Base-by-base conservation (phyloP, 768 basidiomycete species). In the Suillus paluster region DNA sequence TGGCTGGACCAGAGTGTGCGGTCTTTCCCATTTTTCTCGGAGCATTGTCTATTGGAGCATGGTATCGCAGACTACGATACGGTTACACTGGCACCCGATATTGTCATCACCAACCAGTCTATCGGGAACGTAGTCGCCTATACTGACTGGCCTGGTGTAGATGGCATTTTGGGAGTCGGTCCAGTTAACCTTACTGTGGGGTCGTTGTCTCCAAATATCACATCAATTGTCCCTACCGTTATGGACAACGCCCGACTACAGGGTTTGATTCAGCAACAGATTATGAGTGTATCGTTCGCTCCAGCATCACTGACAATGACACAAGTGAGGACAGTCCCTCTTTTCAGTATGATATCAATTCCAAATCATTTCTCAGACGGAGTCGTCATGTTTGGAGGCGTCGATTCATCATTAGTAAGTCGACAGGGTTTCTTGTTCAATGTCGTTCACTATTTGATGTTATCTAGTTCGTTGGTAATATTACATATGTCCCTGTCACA, bases 1-100 rank as follows among this genome's bases (percentile, higher is more conserved):
- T 68, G 19, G 30, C 36, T 77, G 78, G 79, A 25, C 78, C 69
- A 48, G 78, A 79, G 63, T 81, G 41, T 58, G 9, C 30, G 57
- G 33, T 38, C 17, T 27, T 30, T 58, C 21, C 5, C 5, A 45
- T 45, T 45, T 45, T 21, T 45, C 44, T 5, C 11, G 4, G 44
- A 45, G 21, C 21, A 38, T 38, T 38, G 38, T 38, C 38, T 38
- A 3, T n/a, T 38, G 38, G 2, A 14, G 36, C 36, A 38, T 38
- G 12, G 19, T 53, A 11, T 21, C 21, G 11, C 44, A 45, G 44
- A 45, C 44, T 45, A 21, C 12, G 44, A 45, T 45, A 45, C 44
- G 11, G 9, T 45, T 45, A 23, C 44, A 45, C 9, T 45, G 44
- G 12, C 44, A 45, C 44, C 44, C 21, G 44, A 45, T 45, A 21